Evolutionary conservation across 768 basidiomycete species (phyloP).

Genomic region (Phanerochaete carnosa): DNA sequence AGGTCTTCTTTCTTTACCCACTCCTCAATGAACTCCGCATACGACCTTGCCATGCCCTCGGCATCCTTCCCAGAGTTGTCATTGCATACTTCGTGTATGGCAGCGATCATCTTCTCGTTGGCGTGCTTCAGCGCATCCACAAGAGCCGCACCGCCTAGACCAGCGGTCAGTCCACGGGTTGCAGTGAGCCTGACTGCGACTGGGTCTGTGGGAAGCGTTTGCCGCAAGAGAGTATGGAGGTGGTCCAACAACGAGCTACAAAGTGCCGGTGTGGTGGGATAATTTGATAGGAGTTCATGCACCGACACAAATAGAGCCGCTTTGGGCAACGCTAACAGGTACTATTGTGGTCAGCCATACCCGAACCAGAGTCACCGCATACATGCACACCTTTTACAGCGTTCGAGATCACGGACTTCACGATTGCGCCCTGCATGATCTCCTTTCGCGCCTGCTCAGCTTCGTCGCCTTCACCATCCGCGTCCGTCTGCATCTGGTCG

Average conservation of each 20-base stretch:
- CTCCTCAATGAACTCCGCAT: slow-evolving; percentile 42
- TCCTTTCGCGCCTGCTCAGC: slow-evolving; percentile 55
- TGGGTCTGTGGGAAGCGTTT: slow-evolving; percentile 34
- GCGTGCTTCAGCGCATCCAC: slow-evolving; percentile 51
- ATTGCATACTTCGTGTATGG: slow-evolving; percentile 12
- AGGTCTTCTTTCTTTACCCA: slow-evolving; percentile 37
- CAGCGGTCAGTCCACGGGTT: slow-evolving; percentile 30
- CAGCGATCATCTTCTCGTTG: slow-evolving; percentile 47
- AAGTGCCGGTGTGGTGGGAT: slow-evolving; percentile 39
- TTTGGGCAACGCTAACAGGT: slow-evolving; percentile 37
- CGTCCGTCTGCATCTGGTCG: slow-evolving; percentile 22
- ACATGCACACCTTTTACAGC: slow-evolving; percentile 61
- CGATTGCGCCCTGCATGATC: slow-evolving; percentile 78
- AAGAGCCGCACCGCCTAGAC: slow-evolving; percentile 45
- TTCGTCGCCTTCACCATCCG: slow-evolving; percentile 40
- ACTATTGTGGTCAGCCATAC: not conserved
- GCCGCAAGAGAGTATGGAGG: slow-evolving; percentile 39
- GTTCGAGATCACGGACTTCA: slow-evolving; percentile 69
- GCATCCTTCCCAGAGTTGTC: not conserved
- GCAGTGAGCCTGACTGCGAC: slow-evolving; percentile 37
- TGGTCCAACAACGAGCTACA: slow-evolving; percentile 39
- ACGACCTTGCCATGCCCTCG: slow-evolving; percentile 33
- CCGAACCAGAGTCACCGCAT: not conserved
- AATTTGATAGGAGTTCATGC: slow-evolving; percentile 38
- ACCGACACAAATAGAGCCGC: slow-evolving; percentile 40